A percentile compares a stretch with the other conserved stretches of the same genome.
phyloP scores from a whole-genome alignment of 2,329 filamentous ascomycete species.

The Colletotrichum scovillei region DNA sequence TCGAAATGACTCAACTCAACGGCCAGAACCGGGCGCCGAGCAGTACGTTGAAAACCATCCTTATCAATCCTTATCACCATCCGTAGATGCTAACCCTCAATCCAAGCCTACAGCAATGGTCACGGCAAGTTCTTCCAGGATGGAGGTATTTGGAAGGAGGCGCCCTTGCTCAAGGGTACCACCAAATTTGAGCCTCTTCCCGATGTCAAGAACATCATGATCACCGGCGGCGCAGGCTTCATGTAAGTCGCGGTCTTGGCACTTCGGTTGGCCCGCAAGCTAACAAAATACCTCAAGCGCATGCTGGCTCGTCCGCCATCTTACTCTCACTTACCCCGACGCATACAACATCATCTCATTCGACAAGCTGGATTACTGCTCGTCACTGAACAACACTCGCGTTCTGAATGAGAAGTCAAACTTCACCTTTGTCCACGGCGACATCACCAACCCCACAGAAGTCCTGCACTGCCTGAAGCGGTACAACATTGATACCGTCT shows the following conservation, averaged over 20 bases:
- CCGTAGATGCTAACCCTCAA: conserved; percentile 7
- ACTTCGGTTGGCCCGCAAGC: conserved; percentile 17
- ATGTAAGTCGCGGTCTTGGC: conserved; percentile 67
- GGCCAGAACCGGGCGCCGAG: conserved; percentile 23
- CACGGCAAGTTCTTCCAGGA: conserved; percentile 63
- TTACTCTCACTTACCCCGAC: conserved; percentile 77
- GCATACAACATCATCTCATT: conserved; percentile 85
- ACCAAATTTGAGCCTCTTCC: conserved; percentile 76
- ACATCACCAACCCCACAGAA: conserved; percentile 77
- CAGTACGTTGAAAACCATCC: conserved; percentile 2
- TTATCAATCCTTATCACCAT: background rate
- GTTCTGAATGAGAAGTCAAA: conserved; percentile 75
- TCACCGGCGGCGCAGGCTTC: conserved; percentile 87
- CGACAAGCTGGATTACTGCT: conserved; percentile 87
- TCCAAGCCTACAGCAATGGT: conserved; percentile 40
- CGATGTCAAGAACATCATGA: conserved; percentile 83
- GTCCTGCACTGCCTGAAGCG: conserved; percentile 78
- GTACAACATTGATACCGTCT: conserved; percentile 80
- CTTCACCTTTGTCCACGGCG: conserved; percentile 83
- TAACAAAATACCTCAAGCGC: conserved; percentile 66
- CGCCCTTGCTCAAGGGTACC: conserved; percentile 75
- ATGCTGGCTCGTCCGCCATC: conserved; percentile 85
- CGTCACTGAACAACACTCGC: conserved; percentile 82
- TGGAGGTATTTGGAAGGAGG: conserved; percentile 76
- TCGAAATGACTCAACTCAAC: conserved; percentile 25